These are phyloP conservation scores for Puccinia brachypodii DNA, from an alignment of 1,284 basidiomycete species.

Conservation along the genomic window DNA sequence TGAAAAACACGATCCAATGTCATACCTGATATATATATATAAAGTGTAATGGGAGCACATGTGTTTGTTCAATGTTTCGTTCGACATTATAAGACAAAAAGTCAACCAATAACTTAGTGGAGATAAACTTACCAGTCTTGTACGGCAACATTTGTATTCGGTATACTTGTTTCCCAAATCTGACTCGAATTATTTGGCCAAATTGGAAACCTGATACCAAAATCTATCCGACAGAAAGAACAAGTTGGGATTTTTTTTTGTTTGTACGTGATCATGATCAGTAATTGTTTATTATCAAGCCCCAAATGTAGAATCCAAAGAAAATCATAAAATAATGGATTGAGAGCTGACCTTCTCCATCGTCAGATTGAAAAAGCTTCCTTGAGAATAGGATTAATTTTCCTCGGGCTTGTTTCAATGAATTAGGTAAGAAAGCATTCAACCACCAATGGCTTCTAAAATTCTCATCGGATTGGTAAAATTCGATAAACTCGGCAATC, in stretches of 20 bases:
- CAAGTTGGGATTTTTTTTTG: too few species aligned
- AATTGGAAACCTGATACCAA: conserved; percentile 34
- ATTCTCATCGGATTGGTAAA: conserved; percentile 19
- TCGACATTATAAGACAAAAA: not conserved
- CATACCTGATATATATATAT: conserved; percentile 12
- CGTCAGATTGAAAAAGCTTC: not conserved
- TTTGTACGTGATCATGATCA: too few species aligned
- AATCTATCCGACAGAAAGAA: not conserved
- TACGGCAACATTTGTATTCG: conserved; percentile 35
- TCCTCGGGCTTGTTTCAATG: conserved; percentile 30
- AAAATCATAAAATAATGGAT: not conserved
- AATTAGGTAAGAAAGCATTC: conserved; percentile 27
- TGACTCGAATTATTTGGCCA: conserved; percentile 37
- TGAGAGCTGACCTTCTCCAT: conserved; percentile 17
- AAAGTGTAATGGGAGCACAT: not conserved
- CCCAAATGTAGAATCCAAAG: not conserved
- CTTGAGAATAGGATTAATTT: conserved; percentile 40
- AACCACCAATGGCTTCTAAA: conserved; percentile 33
- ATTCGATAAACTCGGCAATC: not conserved
- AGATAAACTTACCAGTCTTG: conserved; percentile 41
- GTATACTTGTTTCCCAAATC: conserved; percentile 40
- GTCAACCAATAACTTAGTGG: not conserved
- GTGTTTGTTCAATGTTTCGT: not conserved
- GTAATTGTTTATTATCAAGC: too few species aligned
- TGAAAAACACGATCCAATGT: conserved; percentile 38